Conservation (phyloP, 139 green algal genomes). For the Raphidocelis subcapitata region DNA sequence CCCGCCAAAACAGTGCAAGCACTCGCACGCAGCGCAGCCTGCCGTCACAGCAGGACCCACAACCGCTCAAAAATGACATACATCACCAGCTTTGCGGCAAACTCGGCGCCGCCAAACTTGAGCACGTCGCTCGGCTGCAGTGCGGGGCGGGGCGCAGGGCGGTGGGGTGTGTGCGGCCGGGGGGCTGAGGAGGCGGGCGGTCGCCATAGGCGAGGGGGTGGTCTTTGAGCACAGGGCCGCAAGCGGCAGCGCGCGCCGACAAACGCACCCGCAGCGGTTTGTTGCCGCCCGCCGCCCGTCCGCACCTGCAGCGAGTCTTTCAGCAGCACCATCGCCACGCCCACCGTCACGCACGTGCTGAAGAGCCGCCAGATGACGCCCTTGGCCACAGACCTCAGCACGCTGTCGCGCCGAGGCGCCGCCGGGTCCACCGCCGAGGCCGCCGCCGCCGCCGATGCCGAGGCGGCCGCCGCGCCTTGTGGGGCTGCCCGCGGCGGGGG, state of each 20-base stretch:
- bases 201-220: too few relatives aligned
- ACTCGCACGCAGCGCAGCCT: neutral
- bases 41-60: slow-evolving; percentile 2
- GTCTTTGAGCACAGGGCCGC: neutral
- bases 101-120: slow-evolving; percentile 26
- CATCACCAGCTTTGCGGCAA: slow-evolving; percentile 11
- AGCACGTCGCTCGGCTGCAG: slow-evolving; percentile 16
- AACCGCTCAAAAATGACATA: slow-evolving; percentile 25
- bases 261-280: too few relatives aligned
- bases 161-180: neutral
- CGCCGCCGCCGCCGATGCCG: neutral
- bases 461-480: neutral
- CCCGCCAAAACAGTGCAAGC: neutral
- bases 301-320: slow-evolving; percentile 13
- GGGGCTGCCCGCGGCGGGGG: neutral
- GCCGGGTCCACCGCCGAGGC: neutral
- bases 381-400: slow-evolving; percentile 8
- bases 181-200: neutral
- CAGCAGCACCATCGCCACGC: slow-evolving; percentile 14
- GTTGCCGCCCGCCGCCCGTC: neutral
- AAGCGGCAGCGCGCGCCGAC: neutral
- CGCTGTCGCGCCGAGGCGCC: slow-evolving; percentile 6
- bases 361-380: slow-evolving; percentile 24
- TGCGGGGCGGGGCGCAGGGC: neutral
- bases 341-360: slow-evolving; percentile 13